Evolutionary conservation across 2,329 filamentous ascomycete species (phyloP).

Genomic region (Coniochaeta sp.): DNA sequence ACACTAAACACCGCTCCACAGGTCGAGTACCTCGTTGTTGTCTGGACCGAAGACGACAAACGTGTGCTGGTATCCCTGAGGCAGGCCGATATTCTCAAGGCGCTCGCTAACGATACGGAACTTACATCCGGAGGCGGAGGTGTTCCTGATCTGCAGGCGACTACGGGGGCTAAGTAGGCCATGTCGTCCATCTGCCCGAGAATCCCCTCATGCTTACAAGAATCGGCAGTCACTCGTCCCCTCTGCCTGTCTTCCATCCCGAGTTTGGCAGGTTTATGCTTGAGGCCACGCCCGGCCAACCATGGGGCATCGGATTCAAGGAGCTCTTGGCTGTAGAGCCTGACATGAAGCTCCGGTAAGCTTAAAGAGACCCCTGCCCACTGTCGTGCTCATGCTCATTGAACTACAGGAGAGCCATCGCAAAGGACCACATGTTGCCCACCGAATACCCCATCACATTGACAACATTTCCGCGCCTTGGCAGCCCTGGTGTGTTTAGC

Average conservation of each 20-base stretch:
- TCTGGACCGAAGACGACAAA: slow-evolving; percentile 68
- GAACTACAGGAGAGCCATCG: slow-evolving; percentile 62
- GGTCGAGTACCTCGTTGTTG: slow-evolving; percentile 95
- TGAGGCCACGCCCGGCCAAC: slow-evolving; percentile 88
- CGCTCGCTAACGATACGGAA: slow-evolving; percentile 75
- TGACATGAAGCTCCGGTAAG: slow-evolving; percentile 85
- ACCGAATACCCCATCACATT: slow-evolving; percentile 90
- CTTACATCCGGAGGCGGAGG: slow-evolving; percentile 64
- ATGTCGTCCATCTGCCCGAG: background rate
- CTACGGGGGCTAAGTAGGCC: slow-evolving; percentile 26
- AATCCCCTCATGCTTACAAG: background rate
- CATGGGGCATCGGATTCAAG: slow-evolving; percentile 94
- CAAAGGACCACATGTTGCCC: slow-evolving; percentile 84
- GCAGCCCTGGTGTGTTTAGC: slow-evolving; percentile 75
- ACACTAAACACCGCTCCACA: slow-evolving; percentile 36
- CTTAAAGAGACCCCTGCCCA: background rate
- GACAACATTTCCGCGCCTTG: slow-evolving; percentile 90
- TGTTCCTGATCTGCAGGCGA: slow-evolving; percentile 61
- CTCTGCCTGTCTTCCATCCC: slow-evolving; percentile 90
- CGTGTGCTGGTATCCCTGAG: slow-evolving; percentile 81
- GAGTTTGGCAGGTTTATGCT: slow-evolving; percentile 99
- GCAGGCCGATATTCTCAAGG: slow-evolving; percentile 87
- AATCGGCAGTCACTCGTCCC: slow-evolving; percentile 28
- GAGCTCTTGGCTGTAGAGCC: slow-evolving; percentile 90
- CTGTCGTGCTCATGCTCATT: slow-evolving; percentile 13